Evolutionary conservation across 1,284 basidiomycete genomes (phyloP), one percentile per base, ranked within the genome.

Genomic region (Naganishia cerealis): DNA sequence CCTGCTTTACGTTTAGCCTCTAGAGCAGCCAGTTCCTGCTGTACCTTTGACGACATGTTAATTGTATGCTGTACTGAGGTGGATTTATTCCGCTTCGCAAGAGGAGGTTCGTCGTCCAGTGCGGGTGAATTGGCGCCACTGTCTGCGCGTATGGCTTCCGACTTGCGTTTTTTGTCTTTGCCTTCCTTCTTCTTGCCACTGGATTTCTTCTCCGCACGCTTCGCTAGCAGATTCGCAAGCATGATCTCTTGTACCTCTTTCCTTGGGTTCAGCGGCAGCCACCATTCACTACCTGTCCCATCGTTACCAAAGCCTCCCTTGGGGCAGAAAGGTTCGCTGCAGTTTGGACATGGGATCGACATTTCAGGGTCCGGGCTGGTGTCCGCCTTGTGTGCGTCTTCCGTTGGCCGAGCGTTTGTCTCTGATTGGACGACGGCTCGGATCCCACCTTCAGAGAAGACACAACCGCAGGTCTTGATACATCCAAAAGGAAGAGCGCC

Each of bases 401-500:
- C 67, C 16, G 61, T 57, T 1, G 61, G 62, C 24, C 61, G 61
- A 10, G 52, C 46, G 16, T 59, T 50, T 26, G 61, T 29, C 18
- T 55, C 62, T 6, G 67, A 59, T n/a, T 50, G 43, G 12, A 71
- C 39, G 57, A 92, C 82, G 0, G 87, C 86, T 70, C 86, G 87
- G 52, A 93, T 82, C 4, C 88, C 90, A 0, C 87, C 87, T 67
- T 88, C 87, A 5, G 89, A 88, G 79, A 93, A 88, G 40, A 91
- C 91, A 76, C 91, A 94, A n/a, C 92, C 92, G 75, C 93, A 96
- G 0, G 87, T 81, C n/a, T 84, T 82, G 71, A 95, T 81, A 76
- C 92, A 94, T 67, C 92, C 87, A 78, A 96, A 96, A 0, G 91
- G 90, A 63, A 90, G 86, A 0, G 81, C 78, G n/a, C 93, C 93